These are phyloP conservation scores for Xylaria venustula DNA, from an alignment of 495 filamentous ascomycete species.

Conservation along the genomic window DNA sequence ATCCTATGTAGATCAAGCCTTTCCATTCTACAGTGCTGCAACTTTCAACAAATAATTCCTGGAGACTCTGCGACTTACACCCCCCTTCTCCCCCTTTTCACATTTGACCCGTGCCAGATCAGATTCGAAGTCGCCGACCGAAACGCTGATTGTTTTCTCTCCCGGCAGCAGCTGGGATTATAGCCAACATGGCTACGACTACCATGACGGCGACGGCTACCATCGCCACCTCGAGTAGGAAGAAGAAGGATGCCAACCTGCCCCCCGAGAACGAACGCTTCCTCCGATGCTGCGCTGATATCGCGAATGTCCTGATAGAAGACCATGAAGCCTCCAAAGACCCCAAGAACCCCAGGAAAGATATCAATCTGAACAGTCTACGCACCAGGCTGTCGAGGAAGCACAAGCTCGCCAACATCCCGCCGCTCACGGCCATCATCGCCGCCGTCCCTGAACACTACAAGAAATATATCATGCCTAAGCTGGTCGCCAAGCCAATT, in stretches of 20 bases:
- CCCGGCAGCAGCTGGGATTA: constrained; percentile 7
- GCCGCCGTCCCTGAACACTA: constrained; percentile 97
- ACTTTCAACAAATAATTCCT: too few relatives aligned
- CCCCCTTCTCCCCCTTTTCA: too few relatives aligned
- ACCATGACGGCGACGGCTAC: constrained; percentile 1
- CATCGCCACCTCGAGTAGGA: constrained; percentile 20
- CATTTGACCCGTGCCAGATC: too few relatives aligned
- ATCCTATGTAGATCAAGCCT: too few relatives aligned
- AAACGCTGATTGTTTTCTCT: too few relatives aligned
- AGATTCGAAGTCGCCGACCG: too few relatives aligned
- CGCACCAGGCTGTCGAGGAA: constrained; percentile 89
- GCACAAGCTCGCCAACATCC: constrained; percentile 78
- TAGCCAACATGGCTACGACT: constrained; percentile 40
- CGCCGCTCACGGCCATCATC: constrained; percentile 93
- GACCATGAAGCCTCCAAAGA: constrained; percentile 81
- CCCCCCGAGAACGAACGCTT: constrained; percentile 91
- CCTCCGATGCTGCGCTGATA: constrained; percentile 90
- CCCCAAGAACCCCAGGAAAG: constrained; percentile 66
- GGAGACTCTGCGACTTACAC: too few relatives aligned
- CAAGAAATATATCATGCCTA: constrained; percentile 97
- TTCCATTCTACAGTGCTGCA: too few relatives aligned
- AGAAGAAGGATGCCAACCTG: constrained; percentile 67
- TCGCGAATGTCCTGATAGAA: constrained; percentile 88
- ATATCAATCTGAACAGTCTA: constrained; percentile 90
- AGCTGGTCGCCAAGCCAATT: constrained; percentile 94